phyloP scores from a whole-genome alignment of 148 eudicot species.

The Diospyros kaki region DNA sequence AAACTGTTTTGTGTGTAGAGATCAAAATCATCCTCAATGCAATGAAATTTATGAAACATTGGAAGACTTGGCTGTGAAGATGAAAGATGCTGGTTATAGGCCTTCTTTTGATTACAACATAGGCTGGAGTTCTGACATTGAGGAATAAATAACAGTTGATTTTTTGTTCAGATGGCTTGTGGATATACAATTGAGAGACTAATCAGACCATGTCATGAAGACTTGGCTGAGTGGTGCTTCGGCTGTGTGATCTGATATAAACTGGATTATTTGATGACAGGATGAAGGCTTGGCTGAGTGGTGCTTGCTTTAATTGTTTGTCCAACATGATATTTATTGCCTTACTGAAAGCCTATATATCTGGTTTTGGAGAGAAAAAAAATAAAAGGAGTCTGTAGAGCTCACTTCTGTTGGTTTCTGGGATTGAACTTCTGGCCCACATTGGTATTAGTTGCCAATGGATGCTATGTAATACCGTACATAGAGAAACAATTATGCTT shows the following conservation, averaged over 20 bases:
- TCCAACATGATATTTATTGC: background rate
- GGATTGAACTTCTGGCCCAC: background rate
- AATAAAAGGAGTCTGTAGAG: background rate
- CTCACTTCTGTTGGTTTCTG: background rate
- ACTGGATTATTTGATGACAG: no score
- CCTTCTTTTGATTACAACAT: background rate
- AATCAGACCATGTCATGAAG: background rate
- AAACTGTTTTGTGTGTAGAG: slow-evolving; percentile 58
- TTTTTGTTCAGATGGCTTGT: slow-evolving; percentile 2
- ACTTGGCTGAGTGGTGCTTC: slow-evolving; percentile 9
- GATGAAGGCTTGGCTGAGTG: no score
- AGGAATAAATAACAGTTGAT: background rate
- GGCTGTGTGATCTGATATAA: background rate
- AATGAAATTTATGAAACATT: slow-evolving; percentile 46
- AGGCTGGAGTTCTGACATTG: slow-evolving; percentile 10
- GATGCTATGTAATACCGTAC: background rate
- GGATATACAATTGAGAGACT: background rate
- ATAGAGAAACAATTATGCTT: background rate
- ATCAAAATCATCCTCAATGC: slow-evolving; percentile 45
- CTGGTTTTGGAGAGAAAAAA: background rate
- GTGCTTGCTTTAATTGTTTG: background rate
- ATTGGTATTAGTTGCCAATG: background rate
- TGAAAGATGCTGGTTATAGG: slow-evolving; percentile 35
- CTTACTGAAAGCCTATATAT: background rate
- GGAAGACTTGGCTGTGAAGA: slow-evolving; percentile 37